phyloP scores from a whole-genome alignment of 2,329 filamentous ascomycete species.

The Bipolaris gigantea region DNA sequence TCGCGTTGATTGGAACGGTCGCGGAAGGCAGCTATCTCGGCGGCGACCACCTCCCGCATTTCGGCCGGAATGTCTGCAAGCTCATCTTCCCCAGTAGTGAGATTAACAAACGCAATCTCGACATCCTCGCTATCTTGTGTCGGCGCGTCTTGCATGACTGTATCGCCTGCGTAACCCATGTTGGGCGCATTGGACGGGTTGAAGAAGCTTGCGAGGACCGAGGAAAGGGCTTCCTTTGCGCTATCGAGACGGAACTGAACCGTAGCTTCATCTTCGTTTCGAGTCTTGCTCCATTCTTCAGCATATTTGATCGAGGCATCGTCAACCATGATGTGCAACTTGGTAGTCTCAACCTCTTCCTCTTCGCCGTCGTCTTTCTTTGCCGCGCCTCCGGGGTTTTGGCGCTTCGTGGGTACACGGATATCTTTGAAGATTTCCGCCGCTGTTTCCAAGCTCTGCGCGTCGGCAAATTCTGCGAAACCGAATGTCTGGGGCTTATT shows the following conservation, averaged over 20 bases:
- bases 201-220: slow-evolving; percentile 70
- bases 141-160: slow-evolving; percentile 65
- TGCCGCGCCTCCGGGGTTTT: slow-evolving; percentile 53
- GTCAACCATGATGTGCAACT: slow-evolving; percentile 73
- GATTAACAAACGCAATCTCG: slow-evolving; percentile 86
- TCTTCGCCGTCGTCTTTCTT: slow-evolving; percentile 47
- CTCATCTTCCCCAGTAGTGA: slow-evolving; percentile 78
- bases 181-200: slow-evolving; percentile 57
- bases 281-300: slow-evolving; percentile 73
- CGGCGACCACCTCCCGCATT: slow-evolving; percentile 91
- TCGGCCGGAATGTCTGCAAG: slow-evolving; percentile 93
- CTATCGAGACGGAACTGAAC: slow-evolving; percentile 69
- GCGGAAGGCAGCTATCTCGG: slow-evolving; percentile 91
- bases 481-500: slow-evolving; percentile 86
- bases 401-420: slow-evolving; percentile 77
- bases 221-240: slow-evolving; percentile 68
- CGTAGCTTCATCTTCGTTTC: slow-evolving; percentile 64
- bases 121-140: slow-evolving; percentile 62
- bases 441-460: slow-evolving; percentile 81
- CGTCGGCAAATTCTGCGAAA: slow-evolving; percentile 93
- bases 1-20: slow-evolving; percentile 89
- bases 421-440: slow-evolving; percentile 82
- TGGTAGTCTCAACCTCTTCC: slow-evolving; percentile 64
- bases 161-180: slow-evolving; percentile 66
- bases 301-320: slow-evolving; percentile 81